A percentile compares a stretch with the other conserved stretches of the same genome.
These are phyloP conservation scores for Lindgomyces ingoldianus DNA, from an alignment of 495 filamentous ascomycete species.

Conservation along the genomic window DNA sequence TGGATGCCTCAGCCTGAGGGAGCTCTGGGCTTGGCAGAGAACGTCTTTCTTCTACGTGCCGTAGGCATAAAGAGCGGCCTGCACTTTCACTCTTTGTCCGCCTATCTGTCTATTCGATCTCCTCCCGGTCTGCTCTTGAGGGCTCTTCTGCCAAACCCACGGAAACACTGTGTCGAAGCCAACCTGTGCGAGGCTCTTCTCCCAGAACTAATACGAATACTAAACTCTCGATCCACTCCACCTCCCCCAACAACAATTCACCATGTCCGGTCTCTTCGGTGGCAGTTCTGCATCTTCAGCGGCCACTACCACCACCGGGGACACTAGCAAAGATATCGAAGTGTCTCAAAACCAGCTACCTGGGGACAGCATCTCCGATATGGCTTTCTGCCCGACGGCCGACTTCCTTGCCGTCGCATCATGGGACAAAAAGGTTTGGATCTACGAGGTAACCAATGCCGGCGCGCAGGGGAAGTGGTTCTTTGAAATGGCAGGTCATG, in stretches of 20 bases:
- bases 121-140: background rate
- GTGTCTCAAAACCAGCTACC: slow-evolving; percentile 64
- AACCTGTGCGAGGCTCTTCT: background rate
- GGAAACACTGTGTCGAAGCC: no score
- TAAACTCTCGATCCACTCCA: background rate
- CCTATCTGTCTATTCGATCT: background rate
- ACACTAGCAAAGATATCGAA: slow-evolving; percentile 84
- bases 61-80: background rate
- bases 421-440: slow-evolving; percentile 93
- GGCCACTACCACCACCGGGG: slow-evolving; percentile 74
- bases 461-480: slow-evolving; percentile 74
- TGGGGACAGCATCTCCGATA: slow-evolving; percentile 80
- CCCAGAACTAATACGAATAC: no score
- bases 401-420: slow-evolving; percentile 83
- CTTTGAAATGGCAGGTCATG: slow-evolving; percentile 75
- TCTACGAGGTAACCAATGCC: slow-evolving; percentile 80
- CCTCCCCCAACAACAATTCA: slow-evolving; percentile 3
- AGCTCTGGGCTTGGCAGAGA: slow-evolving; percentile 4
- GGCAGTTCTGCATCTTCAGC: slow-evolving; percentile 46
- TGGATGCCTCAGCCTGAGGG: background rate
- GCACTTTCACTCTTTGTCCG: slow-evolving; percentile 4
- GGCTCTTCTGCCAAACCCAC: background rate
- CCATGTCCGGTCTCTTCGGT: slow-evolving; percentile 72
- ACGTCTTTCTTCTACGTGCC: background rate
- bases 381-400: slow-evolving; percentile 74